Evolutionary conservation across 2,329 filamentous ascomycete genomes (phyloP), one percentile per base, ranked within the genome.

Genomic region (Colletotrichum lentis): DNA sequence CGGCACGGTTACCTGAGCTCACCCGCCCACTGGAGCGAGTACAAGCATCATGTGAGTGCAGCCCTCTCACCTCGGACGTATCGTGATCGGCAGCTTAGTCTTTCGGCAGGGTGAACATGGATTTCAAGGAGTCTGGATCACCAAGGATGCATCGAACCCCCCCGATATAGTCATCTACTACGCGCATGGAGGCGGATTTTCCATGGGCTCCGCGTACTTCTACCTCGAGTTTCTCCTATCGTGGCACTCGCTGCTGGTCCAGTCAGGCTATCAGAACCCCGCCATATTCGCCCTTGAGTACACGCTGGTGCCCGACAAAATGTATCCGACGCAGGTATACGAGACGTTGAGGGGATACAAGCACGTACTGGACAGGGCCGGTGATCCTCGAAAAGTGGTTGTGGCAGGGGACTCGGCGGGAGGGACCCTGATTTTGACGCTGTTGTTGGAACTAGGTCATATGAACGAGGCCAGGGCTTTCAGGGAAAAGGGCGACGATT

Each of bases 81-180:
- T 35, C 22, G n/a, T 18, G 43, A 43, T 24, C 14, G 10, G 16
- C 27, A 41, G 54, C 62, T 68, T 20, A 68, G 8, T 58, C 24
- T 35, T 61, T 54, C 3, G 10, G 14, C 35, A 71, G 70, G 70
- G 70, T 12, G 68, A 55, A 16, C 61, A 70, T 31, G 70, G 70
- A 4, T 70, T 89, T 65, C 83, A 83, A 67, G 92, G 92, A 2
- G 79, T 95, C 4, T 95, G 91, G 89, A 86, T 94, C 56, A 85
- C 86, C 49, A 80, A 85, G 52, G 84, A 92, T 72, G 83, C 86
- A 18, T 81, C 83, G 46, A 79, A 82, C 56, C 82, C 85, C 62
- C 90, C 92, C 0, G 92, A 96, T 75, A 81, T 96, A 63, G 88
- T 94, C n/a, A 78, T 96, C 2, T 95, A 93, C 76, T 96, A 96